Evolutionary conservation across 2,329 filamentous ascomycete species (phyloP).

Genomic region (Fusarium poae): DNA sequence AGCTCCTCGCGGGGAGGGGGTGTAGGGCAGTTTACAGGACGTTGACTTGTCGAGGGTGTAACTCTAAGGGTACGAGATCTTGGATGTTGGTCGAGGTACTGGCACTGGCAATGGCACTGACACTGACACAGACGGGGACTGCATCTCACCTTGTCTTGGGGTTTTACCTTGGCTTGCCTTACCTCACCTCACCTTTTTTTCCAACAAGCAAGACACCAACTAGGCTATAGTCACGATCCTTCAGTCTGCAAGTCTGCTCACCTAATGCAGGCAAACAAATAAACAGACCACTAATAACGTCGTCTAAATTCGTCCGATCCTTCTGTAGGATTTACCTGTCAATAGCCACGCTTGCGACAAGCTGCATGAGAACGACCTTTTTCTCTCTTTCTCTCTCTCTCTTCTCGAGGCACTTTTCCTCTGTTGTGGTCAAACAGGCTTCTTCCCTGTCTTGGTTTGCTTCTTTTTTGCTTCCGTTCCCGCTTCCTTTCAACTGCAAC

Average conservation of each 20-base stretch:
- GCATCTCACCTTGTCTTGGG: not conserved
- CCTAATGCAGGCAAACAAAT: not conserved
- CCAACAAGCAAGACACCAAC: constrained; percentile 1
- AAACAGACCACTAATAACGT: not conserved
- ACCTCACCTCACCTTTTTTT: constrained; percentile 1
- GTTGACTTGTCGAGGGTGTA: constrained; percentile 7
- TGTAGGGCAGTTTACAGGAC: constrained; percentile 31
- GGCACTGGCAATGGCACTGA: no score
- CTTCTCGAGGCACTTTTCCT: constrained; percentile 22
- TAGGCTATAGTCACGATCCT: not conserved
- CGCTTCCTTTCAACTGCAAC: constrained; percentile 23
- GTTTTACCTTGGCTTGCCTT: constrained; percentile 18
- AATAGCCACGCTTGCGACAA: not conserved
- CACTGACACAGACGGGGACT: no score
- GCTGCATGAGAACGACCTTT: constrained; percentile 12
- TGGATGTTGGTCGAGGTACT: constrained; percentile 25
- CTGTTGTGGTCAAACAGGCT: constrained; percentile 11
- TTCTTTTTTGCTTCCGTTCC: constrained; percentile 32
- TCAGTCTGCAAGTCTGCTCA: constrained; percentile 2
- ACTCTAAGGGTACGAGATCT: constrained; percentile 22
- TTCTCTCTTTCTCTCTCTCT: no score
- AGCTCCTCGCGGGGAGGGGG: constrained; percentile 30
- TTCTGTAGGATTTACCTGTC: not conserved
- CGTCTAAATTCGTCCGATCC: not conserved
- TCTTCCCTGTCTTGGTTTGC: constrained; percentile 32